These are phyloP conservation scores for Aspergillus sp. DNA, from an alignment of 2,329 filamentous ascomycete species.

Conservation along the genomic window DNA sequence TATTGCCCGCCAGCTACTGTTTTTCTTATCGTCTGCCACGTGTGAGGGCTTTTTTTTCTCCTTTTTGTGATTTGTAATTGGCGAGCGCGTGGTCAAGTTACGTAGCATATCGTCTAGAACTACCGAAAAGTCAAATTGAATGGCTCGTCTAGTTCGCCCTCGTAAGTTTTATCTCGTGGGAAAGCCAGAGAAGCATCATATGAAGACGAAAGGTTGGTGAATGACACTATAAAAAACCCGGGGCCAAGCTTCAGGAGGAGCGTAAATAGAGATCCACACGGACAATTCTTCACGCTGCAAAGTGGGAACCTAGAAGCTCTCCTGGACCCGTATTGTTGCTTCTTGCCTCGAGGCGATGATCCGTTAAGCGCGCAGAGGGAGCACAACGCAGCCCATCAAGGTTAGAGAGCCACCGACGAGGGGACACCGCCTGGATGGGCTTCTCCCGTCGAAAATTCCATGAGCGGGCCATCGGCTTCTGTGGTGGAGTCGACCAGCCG, in stretches of 20 bases:
- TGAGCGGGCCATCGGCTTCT: conserved; percentile 26
- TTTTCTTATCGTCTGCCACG: conserved; percentile 8
- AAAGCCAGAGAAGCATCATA: neutral
- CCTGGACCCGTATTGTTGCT: neutral
- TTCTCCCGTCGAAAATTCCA: conserved; percentile 26
- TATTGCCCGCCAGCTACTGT: conserved; percentile 2
- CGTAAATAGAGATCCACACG: conserved; percentile 7
- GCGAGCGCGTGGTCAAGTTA: neutral
- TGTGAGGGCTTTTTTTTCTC: neutral
- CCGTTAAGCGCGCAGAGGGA: conserved; percentile 8
- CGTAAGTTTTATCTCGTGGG: neutral
- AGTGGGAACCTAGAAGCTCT: conserved; percentile 10
- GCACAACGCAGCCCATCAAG: neutral
- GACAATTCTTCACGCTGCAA: conserved; percentile 11
- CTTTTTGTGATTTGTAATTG: conserved; percentile 4
- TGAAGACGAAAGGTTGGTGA: neutral
- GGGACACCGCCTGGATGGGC: conserved; percentile 16
- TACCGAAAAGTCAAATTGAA: neutral
- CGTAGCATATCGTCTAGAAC: neutral
- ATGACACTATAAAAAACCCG: neutral
- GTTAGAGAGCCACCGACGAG: conserved; percentile 1
- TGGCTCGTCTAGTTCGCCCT: neutral
- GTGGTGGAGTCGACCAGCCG: conserved; percentile 18
- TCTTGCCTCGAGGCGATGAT: neutral
- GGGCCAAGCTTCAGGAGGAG: conserved; percentile 19